phyloP scores from a whole-genome alignment of 805 yeast species.

The Kuraishia borneana region DNA sequence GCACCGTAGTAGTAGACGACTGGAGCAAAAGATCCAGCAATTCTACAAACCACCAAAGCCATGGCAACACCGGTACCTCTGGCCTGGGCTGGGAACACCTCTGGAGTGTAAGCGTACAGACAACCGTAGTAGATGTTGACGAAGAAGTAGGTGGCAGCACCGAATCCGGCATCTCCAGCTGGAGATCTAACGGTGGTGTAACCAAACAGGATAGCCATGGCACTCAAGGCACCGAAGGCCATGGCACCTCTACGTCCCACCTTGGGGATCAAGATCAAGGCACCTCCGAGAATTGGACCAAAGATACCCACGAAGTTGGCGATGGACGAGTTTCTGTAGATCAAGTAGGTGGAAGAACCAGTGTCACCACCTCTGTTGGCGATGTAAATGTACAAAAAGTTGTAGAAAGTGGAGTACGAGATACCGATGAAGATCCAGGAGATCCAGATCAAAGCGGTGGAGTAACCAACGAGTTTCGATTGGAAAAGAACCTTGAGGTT shows the following conservation, averaged over 20 bases:
- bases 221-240: slow-evolving; percentile 35
- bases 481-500: slow-evolving; percentile 38
- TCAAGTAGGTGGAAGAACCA: slow-evolving; percentile 25
- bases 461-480: slow-evolving; percentile 27
- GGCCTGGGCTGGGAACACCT: slow-evolving; percentile 40
- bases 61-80: slow-evolving; percentile 53
- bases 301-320: slow-evolving; percentile 34
- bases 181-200: slow-evolving; percentile 51
- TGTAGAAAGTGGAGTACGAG: slow-evolving; percentile 45
- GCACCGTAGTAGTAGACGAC: slow-evolving; percentile 41
- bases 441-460: slow-evolving; percentile 31
- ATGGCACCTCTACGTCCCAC: slow-evolving; percentile 51
- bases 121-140: slow-evolving; percentile 44
- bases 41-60: slow-evolving; percentile 41
- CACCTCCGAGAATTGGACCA: slow-evolving; percentile 45
- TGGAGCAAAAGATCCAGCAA: slow-evolving; percentile 47
- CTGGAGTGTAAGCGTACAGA: slow-evolving; percentile 58
- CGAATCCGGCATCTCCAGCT: slow-evolving; percentile 39
- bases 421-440: slow-evolving; percentile 51
- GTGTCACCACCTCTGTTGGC: slow-evolving; percentile 38
- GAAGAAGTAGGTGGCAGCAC: slow-evolving; percentile 35
- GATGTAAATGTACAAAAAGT: slow-evolving; percentile 41
- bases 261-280: slow-evolving; percentile 16
- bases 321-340: slow-evolving; percentile 37
- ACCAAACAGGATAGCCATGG: slow-evolving; percentile 49